phyloP scores from a whole-genome alignment of 306 rosid species.

The Morella rubra region DNA sequence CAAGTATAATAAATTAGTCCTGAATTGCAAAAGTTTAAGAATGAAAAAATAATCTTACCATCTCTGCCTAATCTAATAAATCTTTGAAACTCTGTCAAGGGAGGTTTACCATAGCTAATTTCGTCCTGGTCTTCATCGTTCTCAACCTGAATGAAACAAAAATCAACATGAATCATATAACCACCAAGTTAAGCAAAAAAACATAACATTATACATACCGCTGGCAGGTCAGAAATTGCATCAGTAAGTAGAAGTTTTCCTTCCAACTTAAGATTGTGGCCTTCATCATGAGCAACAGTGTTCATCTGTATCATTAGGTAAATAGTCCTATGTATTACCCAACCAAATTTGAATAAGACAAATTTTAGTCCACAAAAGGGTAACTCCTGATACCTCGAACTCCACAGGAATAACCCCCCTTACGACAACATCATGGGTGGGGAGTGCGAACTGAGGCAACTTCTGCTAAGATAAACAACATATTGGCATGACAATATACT shows the following conservation, averaged over 20 bases:
- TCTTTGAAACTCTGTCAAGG: constrained; percentile 61
- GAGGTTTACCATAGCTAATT: constrained; percentile 37
- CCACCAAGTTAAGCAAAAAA: neutral
- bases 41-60: constrained; percentile 36
- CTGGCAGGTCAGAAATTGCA: constrained; percentile 82
- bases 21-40: no score
- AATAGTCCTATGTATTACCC: no score
- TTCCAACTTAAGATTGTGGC: constrained; percentile 32
- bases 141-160: constrained; percentile 38
- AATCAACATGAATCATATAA: neutral
- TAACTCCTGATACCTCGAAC: constrained; percentile 53
- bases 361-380: neutral
- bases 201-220: constrained; percentile 31
- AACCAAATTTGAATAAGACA: neutral
- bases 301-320: constrained; percentile 36
- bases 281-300: constrained; percentile 59
- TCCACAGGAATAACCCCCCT: constrained; percentile 68
- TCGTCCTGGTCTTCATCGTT: constrained; percentile 54
- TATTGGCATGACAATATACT: neutral
- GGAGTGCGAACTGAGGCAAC: constrained; percentile 79
- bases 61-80: constrained; percentile 49
- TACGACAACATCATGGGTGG: constrained; percentile 71
- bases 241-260: constrained; percentile 56
- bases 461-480: constrained; percentile 36
- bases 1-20: no score